A percentile compares a stretch with the other conserved stretches of the same genome.
Evolutionary conservation across 2,329 filamentous ascomycete species (phyloP).

Genomic region (Rachicladosporium sp.): DNA sequence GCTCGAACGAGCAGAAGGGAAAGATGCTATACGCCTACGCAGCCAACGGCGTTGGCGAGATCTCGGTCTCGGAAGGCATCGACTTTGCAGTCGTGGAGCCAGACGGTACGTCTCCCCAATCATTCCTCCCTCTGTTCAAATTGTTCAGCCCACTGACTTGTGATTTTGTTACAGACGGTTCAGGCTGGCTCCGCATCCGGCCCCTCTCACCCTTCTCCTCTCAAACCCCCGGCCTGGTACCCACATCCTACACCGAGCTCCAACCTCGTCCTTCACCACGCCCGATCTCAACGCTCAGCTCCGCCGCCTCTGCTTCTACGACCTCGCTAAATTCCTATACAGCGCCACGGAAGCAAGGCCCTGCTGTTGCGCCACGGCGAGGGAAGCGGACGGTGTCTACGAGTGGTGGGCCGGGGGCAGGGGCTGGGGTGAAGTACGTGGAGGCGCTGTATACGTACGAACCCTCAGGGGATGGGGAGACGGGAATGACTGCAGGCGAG

Average conservation of each 20-base stretch:
- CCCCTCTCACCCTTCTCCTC: conserved; percentile 9
- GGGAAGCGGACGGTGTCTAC: conserved; percentile 55
- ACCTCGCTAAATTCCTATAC: conserved; percentile 50
- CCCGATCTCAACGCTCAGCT: conserved; percentile 25
- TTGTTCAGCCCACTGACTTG: not conserved
- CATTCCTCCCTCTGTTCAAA: not conserved
- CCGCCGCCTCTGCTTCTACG: conserved; percentile 43
- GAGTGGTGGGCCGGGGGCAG: too few relatives aligned
- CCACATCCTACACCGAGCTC: conserved; percentile 71
- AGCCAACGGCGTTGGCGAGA: conserved; percentile 65
- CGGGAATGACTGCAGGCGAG: conserved; percentile 84
- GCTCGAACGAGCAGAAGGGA: conserved; percentile 50
- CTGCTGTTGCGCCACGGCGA: conserved; percentile 66
- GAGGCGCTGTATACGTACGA: conserved; percentile 88
- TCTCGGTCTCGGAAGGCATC: conserved; percentile 66
- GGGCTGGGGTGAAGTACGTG: conserved; percentile 51
- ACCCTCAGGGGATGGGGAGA: conserved; percentile 74
- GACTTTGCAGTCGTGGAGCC: conserved; percentile 70
- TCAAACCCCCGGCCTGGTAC: conserved; percentile 72
- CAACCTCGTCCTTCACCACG: conserved; percentile 7
- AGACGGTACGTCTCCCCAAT: conserved; percentile 56
- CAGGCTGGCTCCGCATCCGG: conserved; percentile 81
- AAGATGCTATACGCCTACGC: conserved; percentile 89
- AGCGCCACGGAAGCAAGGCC: conserved; percentile 57
- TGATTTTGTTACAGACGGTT: conserved; percentile 51